Conservation (phyloP, 257 asterid genomes). For the Gentiana straminea region DNA sequence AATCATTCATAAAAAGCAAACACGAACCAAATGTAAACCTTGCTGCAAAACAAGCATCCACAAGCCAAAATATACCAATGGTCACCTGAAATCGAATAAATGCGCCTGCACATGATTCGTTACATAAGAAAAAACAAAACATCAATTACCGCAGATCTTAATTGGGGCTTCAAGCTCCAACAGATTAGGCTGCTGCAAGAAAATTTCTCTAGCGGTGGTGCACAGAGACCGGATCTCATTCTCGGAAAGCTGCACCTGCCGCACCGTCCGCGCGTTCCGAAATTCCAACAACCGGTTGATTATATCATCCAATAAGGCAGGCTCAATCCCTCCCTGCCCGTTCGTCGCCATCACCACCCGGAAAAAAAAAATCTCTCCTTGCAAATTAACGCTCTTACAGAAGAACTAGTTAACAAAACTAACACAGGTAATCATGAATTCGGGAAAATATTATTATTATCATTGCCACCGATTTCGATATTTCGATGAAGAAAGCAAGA, state of each 20-base stretch:
- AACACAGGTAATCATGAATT: too few species aligned
- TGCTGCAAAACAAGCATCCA: too few species aligned
- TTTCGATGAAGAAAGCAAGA: too few species aligned
- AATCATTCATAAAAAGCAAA: too few species aligned
- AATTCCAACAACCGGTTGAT: conserved; percentile 58
- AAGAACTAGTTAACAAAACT: too few species aligned
- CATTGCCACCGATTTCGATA: too few species aligned
- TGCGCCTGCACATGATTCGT: too few species aligned
- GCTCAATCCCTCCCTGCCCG: conserved; percentile 55
- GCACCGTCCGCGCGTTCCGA: conserved; percentile 52
- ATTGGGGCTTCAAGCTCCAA: conserved; percentile 89
- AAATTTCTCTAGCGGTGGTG: conserved; percentile 49
- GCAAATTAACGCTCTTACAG: neutral
- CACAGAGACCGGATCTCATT: conserved; percentile 70
- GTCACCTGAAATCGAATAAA: too few species aligned
- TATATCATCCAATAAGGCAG: conserved; percentile 61
- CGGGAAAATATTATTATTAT: too few species aligned
- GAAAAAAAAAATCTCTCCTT: neutral
- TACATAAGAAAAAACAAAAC: neutral
- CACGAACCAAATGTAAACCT: too few species aligned
- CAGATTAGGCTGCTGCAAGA: conserved; percentile 74
- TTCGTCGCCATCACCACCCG: conserved; percentile 35
- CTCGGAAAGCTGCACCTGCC: conserved; percentile 81
- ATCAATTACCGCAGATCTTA: conserved; percentile 64
- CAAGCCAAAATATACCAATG: too few species aligned